Base-by-base conservation (phyloP, 2,329 filamentous ascomycete genomes). In the Neurospora sp. region DNA sequence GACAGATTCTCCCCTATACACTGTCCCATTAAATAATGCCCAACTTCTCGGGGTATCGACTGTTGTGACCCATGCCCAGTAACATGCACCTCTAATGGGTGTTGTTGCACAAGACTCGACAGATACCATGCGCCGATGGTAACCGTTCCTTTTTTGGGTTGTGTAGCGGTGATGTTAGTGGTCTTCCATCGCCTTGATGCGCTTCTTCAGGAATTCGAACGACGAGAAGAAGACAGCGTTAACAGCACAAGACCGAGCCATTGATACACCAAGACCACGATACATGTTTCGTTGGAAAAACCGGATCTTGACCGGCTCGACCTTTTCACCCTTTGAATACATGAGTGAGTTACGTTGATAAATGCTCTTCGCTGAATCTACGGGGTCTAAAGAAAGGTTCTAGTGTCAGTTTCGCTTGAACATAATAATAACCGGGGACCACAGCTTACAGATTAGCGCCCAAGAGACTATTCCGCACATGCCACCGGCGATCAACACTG, bases 191-290 rank as follows among this genome's bases (percentile, higher is more conserved):
- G 81, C 79, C 76, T 86, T 85, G 79, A 89, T 87, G 73, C 84
- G 84, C 78, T 89, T 90, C 82, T 96, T 96, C 76, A 92, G 86
- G 76, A 93, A 90, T 81, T 96, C 93, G 78, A 96, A 96, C 46
- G 90, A 91, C 62, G 91, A 93, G 82, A 96, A 96, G 84, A 96
- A 96, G 76, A 96, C 91, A 74, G 92, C 92, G 78, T 96, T 96
- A 75, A 96, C 89, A 68, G 93, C 84, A 76, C 91, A 93, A 13
- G 92, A 94, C 70, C 93, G 89, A 74, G 88, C 86, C 89, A 96
- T 94, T 43, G 91, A 94, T 36, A 96, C 92, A 28, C 90, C 91
- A 3, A 96, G 84, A 38, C 92, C 93, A 75, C 92, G 89, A 80
- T 96, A 96, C 88, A 93, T 93, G 73, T 90, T 87, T 69, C 84